Evolutionary conservation across 2,329 filamentous ascomycete genomes (phyloP), one percentile per base, ranked within the genome.

Genomic region (Teratosphaeriaceae sp.): DNA sequence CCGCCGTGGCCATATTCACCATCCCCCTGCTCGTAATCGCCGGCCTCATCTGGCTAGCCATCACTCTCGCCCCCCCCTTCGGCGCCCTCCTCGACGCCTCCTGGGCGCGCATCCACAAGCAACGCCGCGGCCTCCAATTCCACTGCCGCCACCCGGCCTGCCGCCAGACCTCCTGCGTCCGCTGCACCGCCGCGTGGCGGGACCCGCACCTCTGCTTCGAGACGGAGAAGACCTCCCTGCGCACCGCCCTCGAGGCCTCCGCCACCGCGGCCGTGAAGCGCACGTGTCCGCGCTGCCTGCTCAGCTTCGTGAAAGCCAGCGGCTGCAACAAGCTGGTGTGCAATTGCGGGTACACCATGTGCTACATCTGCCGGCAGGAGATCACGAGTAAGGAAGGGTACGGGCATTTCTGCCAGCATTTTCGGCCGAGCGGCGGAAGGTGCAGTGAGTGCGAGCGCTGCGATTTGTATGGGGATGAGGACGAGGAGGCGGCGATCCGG

Each of bases 251-350:
- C 51, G 92, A 97, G 67, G 84, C 88, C 53, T 90, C 89, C 43
- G 92, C 94, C 72, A 94, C 89, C 49, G 81, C 89, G 60, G 90
- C 90, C 19, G 81, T 97, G 62, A 98, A 97, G 68, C 85, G 92
- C 39, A 90, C 92, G 8, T 98, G 92, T 62, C 92, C 92, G 7
- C 79, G 84, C 37, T 98, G 92, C 71, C 84, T 86, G 54, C 86
- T 89, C 8, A 86, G 83, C 13, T 97, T 97, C 62, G 86, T 98
- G 66, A 97, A 97, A 65, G 84, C 81, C 5, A 82, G 83, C 20
- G 92, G 92, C 57, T 98, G 92, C 75, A 98, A 98, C 72, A 97
- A 97, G 68, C 75, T 98, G 30, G 90, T 88, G 5, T 97, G 92
- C 61, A 82, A 88, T 13, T 98, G 92, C 65, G 92, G 92, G 7